These are phyloP conservation scores for Mallotus nudiflorus DNA, from an alignment of 345 rosid species.

Conservation along the genomic window DNA sequence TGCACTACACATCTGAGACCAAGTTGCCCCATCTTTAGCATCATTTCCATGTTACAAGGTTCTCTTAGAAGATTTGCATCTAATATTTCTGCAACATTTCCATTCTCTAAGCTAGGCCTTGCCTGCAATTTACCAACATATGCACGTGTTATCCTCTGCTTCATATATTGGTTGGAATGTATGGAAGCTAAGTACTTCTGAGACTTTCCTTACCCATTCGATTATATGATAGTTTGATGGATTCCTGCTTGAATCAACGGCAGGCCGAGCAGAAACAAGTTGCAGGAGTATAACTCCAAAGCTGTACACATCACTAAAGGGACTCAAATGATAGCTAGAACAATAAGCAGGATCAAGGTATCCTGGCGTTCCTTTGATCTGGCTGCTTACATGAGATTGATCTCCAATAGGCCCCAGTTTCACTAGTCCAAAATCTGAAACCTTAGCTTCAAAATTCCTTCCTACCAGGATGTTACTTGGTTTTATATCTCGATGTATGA, in stretches of 20 bases:
- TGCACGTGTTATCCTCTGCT: neutral
- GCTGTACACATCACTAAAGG: slow-evolving; percentile 56
- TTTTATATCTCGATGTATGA: slow-evolving; percentile 62
- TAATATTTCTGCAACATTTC: slow-evolving; percentile 48
- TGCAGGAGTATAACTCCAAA: slow-evolving; percentile 69
- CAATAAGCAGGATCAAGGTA: slow-evolving; percentile 71
- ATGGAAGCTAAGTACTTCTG: neutral
- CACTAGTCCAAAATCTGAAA: slow-evolving; percentile 61
- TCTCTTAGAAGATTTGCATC: slow-evolving; percentile 47
- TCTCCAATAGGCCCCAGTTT: slow-evolving; percentile 55
- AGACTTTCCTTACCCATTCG: slow-evolving; percentile 49
- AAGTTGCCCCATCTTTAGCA: slow-evolving; percentile 62
- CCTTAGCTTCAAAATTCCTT: slow-evolving; percentile 52
- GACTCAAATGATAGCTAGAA: slow-evolving; percentile 50
- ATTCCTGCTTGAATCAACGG: slow-evolving; percentile 32
- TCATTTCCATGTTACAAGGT: slow-evolving; percentile 52
- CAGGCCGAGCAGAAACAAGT: slow-evolving; percentile 53
- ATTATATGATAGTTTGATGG: slow-evolving; percentile 43
- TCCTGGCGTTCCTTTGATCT: slow-evolving; percentile 64
- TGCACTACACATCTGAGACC: slow-evolving; percentile 47
- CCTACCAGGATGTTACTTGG: slow-evolving; percentile 65
- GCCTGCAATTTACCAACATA: slow-evolving; percentile 36
- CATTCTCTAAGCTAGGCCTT: slow-evolving; percentile 47
- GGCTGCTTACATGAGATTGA: slow-evolving; percentile 58
- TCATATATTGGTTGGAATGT: neutral